phyloP scores from a whole-genome alignment of 495 filamentous ascomycete genomes.

The Amniculicola lignicola region DNA sequence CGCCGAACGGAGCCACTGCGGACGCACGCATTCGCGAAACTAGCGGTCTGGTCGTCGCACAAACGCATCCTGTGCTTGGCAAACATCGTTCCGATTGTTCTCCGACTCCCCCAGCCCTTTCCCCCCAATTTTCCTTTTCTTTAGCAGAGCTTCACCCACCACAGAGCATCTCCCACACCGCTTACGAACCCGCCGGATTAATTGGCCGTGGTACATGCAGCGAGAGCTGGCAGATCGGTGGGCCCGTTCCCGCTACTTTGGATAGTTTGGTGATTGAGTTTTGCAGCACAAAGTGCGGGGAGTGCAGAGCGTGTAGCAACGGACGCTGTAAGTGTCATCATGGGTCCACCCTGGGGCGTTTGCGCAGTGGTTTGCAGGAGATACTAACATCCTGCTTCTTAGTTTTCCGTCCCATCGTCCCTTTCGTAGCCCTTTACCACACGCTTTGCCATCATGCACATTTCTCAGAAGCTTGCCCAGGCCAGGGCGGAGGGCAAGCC shows the following conservation, averaged over 20 bases:
- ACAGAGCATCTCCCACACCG: slow-evolving; percentile 21
- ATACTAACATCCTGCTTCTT: not conserved
- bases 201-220: slow-evolving; percentile 44
- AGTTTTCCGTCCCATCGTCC: slow-evolving; percentile 2
- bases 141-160: not conserved
- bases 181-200: not conserved
- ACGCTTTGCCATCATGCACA: slow-evolving; percentile 59
- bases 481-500: slow-evolving; percentile 70
- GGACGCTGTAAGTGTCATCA: not conserved
- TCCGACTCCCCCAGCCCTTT: slow-evolving; percentile 8
- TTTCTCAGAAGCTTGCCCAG: slow-evolving; percentile 86
- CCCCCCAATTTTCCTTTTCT: not conserved
- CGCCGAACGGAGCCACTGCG: too few relatives aligned
- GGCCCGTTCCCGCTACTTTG: slow-evolving; percentile 48
- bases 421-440: not conserved
- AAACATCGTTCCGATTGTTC: slow-evolving; percentile 22
- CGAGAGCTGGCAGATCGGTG: slow-evolving; percentile 46
- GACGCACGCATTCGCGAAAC: too few relatives aligned
- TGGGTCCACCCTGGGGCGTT: not conserved
- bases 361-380: not conserved
- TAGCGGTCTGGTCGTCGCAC: not conserved
- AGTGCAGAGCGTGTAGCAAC: not conserved
- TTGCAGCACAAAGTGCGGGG: not conserved
- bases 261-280: slow-evolving; percentile 32
- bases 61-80: slow-evolving; percentile 10